phyloP scores from a whole-genome alignment of 2,329 filamentous ascomycete genomes.

The Beauveria sp. region DNA sequence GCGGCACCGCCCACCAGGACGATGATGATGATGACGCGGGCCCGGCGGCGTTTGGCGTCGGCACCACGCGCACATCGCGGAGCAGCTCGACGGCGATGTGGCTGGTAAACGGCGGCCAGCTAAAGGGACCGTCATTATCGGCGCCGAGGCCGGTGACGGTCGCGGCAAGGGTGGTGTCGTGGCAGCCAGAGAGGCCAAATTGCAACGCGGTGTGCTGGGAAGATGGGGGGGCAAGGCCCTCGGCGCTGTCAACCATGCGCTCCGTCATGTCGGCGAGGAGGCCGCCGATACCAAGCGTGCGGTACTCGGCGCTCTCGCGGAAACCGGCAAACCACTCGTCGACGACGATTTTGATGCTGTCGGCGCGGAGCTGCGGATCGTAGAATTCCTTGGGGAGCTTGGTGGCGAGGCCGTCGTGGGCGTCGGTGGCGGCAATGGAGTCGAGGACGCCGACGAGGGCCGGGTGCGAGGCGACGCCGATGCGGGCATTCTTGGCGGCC shows the following conservation, averaged over 20 bases:
- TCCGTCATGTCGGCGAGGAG: constrained; percentile 77
- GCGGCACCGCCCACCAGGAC: constrained; percentile 17
- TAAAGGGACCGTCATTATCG: constrained; percentile 44
- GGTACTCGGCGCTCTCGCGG: constrained; percentile 75
- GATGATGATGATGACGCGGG: constrained; percentile 18
- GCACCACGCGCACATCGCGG: constrained; percentile 34
- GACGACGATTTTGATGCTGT: constrained; percentile 67
- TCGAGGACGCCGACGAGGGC: constrained; percentile 88
- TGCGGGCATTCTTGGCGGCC: constrained; percentile 34
- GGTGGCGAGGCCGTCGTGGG: constrained; percentile 62
- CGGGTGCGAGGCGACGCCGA: constrained; percentile 79
- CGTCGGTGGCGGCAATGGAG: constrained; percentile 79
- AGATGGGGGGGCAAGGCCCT: constrained; percentile 21
- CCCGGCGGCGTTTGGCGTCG: constrained; percentile 12
- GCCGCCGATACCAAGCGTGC: constrained; percentile 77
- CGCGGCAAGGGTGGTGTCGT: constrained; percentile 86
- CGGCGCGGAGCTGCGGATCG: constrained; percentile 59
- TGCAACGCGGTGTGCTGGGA: constrained; percentile 27
- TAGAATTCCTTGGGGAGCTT: constrained; percentile 82
- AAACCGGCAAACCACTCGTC: constrained; percentile 95
- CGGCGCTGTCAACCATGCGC: constrained; percentile 61
- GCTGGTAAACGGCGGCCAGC: constrained; percentile 89
- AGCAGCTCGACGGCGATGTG: constrained; percentile 91
- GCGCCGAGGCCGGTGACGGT: constrained; percentile 72
- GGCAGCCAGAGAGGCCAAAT: constrained; percentile 77